Percentiles rank a stretch among this genome's conserved stretches.
phyloP scores from a whole-genome alignment of 495 filamentous ascomycete genomes.

The Lophium mytilinum region DNA sequence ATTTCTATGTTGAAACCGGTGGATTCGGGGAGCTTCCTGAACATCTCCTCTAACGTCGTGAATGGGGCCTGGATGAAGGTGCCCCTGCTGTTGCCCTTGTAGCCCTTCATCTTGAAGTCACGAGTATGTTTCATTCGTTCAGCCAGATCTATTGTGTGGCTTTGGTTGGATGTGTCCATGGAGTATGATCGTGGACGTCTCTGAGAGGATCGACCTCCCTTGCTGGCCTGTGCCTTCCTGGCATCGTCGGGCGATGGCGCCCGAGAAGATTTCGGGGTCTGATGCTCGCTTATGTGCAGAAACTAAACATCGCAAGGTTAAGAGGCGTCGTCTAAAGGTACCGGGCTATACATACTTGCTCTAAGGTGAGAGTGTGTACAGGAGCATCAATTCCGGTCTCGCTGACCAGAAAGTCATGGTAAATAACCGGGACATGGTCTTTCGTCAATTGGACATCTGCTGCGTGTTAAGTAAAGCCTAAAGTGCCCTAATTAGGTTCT shows the following conservation, averaged over 20 bases:
- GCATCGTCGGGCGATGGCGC: constrained; percentile 38
- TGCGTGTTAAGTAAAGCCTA: constrained; percentile 19
- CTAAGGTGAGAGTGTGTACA: constrained; percentile 86
- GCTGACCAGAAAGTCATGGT: constrained; percentile 97
- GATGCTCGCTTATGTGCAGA: constrained; percentile 67
- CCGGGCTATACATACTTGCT: constrained; percentile 44
- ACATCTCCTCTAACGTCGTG: constrained; percentile 88
- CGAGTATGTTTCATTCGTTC: constrained; percentile 97
- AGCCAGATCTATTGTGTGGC: constrained; percentile 38
- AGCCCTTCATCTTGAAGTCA: constrained; percentile 87
- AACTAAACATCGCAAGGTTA: constrained; percentile 37
- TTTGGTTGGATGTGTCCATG: constrained; percentile 30
- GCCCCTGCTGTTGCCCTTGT: constrained; percentile 90
- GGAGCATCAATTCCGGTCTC: constrained; percentile 98
- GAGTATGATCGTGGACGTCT: constrained; percentile 30
- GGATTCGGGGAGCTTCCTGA: constrained; percentile 67
- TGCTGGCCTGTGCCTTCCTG: not conserved
- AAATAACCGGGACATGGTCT: constrained; percentile 96
- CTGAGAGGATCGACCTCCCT: not conserved
- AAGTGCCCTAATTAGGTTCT: not conserved
- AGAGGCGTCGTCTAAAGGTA: not conserved
- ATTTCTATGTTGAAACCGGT: constrained; percentile 98
- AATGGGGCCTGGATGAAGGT: constrained; percentile 92
- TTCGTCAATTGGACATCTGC: constrained; percentile 93
- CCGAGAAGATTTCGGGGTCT: constrained; percentile 37